phyloP scores from a whole-genome alignment of 2,329 filamentous ascomycete genomes.

The Trichoderma semiorbis region DNA sequence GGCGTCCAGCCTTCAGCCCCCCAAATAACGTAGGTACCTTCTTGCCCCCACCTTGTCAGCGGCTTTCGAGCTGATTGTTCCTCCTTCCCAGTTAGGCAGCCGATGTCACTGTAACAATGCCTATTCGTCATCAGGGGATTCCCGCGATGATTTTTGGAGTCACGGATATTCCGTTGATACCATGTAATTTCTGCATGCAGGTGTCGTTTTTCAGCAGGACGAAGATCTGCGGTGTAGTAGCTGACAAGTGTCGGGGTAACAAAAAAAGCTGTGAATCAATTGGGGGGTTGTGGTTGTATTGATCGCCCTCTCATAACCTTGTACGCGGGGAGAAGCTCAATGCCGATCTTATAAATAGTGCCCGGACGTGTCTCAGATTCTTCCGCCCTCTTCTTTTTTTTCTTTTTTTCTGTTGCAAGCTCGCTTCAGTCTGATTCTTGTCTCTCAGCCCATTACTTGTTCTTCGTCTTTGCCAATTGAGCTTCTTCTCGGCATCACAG shows the following conservation, averaged over 20 bases:
- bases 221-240: not conserved
- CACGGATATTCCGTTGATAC: not conserved
- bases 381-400: not conserved
- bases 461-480: not conserved
- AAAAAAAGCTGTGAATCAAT: not conserved
- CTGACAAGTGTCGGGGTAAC: not conserved
- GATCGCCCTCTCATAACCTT: not conserved
- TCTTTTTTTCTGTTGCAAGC: not conserved
- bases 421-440: not conserved
- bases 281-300: not conserved
- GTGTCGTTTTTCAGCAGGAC: not conserved
- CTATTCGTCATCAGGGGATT: slow-evolving; percentile 1
- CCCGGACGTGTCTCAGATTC: not conserved
- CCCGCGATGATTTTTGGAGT: not conserved
- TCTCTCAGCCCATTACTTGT: not conserved
- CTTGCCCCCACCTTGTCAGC: slow-evolving; percentile 15
- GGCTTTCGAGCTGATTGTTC: not conserved
- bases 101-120: slow-evolving; percentile 15
- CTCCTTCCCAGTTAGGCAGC: slow-evolving; percentile 16
- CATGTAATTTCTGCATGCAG: not conserved
- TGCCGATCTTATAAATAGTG: slow-evolving; percentile 15
- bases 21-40: not conserved
- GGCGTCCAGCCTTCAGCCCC: not conserved
- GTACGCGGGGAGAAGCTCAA: not conserved
- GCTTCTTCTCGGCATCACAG: not conserved